phyloP scores from a whole-genome alignment of 768 basidiomycete species.

The Serendipita sp. region DNA sequence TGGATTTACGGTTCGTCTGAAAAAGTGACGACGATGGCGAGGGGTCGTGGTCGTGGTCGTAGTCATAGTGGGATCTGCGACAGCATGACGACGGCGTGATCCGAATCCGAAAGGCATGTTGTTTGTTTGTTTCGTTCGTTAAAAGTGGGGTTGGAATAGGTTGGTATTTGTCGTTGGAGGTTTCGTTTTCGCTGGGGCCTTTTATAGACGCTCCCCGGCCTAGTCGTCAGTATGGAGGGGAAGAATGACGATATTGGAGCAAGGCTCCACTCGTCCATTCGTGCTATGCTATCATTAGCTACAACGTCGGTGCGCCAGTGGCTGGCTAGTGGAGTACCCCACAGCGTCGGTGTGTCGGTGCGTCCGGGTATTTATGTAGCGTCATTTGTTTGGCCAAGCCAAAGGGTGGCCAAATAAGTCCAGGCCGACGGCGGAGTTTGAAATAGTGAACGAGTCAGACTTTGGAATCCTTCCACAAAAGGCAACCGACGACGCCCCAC shows the following conservation, averaged over 20 bases:
- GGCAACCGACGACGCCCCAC: too few relatives aligned
- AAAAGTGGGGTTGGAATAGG: too few relatives aligned
- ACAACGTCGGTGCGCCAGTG: too few relatives aligned
- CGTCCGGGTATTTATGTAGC: background rate
- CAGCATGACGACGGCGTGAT: background rate
- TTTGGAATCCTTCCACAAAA: too few relatives aligned
- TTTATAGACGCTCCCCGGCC: background rate
- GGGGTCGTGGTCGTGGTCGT: background rate
- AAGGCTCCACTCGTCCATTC: too few relatives aligned
- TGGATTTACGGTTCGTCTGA: background rate
- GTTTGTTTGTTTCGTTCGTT: background rate
- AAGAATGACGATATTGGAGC: background rate
- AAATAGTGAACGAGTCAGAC: too few relatives aligned
- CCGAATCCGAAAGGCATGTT: constrained; percentile 4
- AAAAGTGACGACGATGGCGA: background rate
- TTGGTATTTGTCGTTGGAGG: background rate
- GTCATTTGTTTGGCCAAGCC: background rate
- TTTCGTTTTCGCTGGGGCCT: background rate
- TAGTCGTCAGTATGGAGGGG: background rate
- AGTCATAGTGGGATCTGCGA: background rate
- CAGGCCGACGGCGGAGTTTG: too few relatives aligned
- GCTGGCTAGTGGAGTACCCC: too few relatives aligned
- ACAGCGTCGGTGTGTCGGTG: too few relatives aligned
- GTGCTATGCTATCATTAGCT: too few relatives aligned
- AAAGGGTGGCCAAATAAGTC: too few relatives aligned